Conservation (phyloP, 257 asterid genomes). For the Rehmannia glutinosa region DNA sequence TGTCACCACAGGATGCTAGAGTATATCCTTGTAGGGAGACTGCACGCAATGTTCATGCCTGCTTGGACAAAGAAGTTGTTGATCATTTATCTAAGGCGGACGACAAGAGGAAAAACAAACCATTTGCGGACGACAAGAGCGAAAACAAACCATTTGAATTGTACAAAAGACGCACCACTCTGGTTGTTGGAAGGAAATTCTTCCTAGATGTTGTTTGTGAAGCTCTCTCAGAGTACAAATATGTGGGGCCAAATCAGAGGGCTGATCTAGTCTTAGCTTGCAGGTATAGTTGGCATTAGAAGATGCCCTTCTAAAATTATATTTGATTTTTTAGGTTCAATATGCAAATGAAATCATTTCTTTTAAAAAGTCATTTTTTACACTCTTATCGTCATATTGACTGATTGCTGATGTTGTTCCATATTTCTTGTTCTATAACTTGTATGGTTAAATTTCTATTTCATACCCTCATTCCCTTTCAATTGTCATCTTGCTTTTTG, state of each 20-base stretch:
- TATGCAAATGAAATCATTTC: not conserved
- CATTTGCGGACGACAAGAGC: too few species aligned
- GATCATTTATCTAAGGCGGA: slow-evolving; percentile 26
- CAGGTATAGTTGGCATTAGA: slow-evolving; percentile 59
- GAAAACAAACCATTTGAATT: slow-evolving; percentile 70
- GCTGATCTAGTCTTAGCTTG: slow-evolving; percentile 88
- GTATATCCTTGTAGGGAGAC: slow-evolving; percentile 41
- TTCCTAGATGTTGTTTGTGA: slow-evolving; percentile 81
- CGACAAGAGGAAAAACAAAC: too few species aligned
- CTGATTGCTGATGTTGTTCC: not conserved
- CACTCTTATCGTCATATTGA: too few species aligned
- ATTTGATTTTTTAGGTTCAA: slow-evolving; percentile 5
- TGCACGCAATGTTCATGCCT: slow-evolving; percentile 23
- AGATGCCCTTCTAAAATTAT: not conserved
- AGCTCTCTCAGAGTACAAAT: slow-evolving; percentile 91
- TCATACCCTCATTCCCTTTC: not conserved
- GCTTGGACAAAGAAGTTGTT: slow-evolving; percentile 32
- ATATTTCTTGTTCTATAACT: not conserved
- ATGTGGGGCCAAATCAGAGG: slow-evolving; percentile 94
- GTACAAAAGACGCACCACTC: slow-evolving; percentile 88
- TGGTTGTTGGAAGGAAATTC: slow-evolving; percentile 52
- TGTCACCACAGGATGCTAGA: slow-evolving; percentile 31
- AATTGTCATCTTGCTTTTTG: not conserved
- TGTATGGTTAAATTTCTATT: slow-evolving; percentile 1
- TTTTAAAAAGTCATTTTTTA: not conserved